A percentile compares a stretch with the other conserved stretches of the same genome.
Conservation (phyloP, 2,329 filamentous ascomycete genomes). For the Monilinia laxa region DNA sequence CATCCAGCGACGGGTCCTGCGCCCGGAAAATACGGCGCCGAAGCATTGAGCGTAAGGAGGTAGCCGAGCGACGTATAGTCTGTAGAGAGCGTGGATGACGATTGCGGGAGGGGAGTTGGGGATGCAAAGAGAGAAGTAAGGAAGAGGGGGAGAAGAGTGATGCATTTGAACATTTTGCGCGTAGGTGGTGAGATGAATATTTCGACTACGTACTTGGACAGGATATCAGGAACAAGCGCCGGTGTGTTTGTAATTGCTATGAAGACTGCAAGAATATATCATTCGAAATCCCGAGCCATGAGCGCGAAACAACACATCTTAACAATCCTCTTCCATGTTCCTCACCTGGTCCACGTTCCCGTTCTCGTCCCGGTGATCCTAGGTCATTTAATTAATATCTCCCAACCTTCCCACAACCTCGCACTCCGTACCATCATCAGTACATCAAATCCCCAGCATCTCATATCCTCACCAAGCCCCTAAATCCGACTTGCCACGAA, state of each 20-base stretch:
- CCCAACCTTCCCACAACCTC: background rate
- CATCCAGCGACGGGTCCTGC: constrained; percentile 1
- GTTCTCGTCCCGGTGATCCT: background rate
- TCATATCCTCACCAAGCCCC: too few relatives aligned
- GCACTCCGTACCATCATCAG: too few relatives aligned
- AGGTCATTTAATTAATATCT: background rate
- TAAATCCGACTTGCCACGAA: background rate
- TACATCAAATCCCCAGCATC: too few relatives aligned
- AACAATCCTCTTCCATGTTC: background rate
- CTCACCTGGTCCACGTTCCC: background rate
- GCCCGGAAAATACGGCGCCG: constrained; percentile 7
- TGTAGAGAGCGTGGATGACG: background rate
- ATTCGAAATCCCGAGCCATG: too few relatives aligned
- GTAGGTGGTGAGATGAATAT: too few relatives aligned
- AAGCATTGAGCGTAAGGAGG: constrained; percentile 10
- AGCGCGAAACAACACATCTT: background rate
- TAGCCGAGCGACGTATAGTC: constrained; percentile 15
- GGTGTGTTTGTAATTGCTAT: background rate
- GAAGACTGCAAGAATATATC: too few relatives aligned
- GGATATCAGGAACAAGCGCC: background rate
- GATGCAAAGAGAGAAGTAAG: background rate
- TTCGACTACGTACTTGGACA: too few relatives aligned
- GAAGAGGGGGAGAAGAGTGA: background rate
- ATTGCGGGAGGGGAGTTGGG: background rate
- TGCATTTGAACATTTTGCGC: background rate